Percentiles rank a stretch among this genome's conserved stretches.
Conservation (phyloP, 805 yeast species). For the Ogataea kodamae region DNA sequence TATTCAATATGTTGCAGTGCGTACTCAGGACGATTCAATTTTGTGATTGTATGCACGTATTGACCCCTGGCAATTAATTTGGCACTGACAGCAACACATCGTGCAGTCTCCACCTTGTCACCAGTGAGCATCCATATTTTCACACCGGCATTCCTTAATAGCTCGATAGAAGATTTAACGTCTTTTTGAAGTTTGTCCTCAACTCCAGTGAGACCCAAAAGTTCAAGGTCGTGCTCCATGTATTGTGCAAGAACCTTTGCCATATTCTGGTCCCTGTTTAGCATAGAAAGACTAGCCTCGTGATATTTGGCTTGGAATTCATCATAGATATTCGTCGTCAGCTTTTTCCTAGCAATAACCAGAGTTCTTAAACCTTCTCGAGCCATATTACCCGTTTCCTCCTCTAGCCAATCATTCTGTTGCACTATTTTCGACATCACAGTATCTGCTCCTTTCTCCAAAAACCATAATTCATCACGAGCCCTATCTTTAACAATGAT, state of each 20-base stretch:
- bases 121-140: conserved; percentile 99
- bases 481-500: conserved; percentile 64
- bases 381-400: conserved; percentile 96
- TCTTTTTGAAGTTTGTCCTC: conserved; percentile 92
- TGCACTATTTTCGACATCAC: conserved; percentile 85
- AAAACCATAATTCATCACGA: conserved; percentile 75
- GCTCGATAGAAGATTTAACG: conserved; percentile 88
- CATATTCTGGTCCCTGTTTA: conserved; percentile 73
- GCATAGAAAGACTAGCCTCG: conserved; percentile 75
- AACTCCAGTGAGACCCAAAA: conserved; percentile 93
- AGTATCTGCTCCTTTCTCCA: conserved; percentile 94
- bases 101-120: conserved; percentile 97
- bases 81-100: conserved; percentile 96
- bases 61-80: conserved; percentile 92
- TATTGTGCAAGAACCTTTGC: conserved; percentile 61
- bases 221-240: conserved; percentile 79
- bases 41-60: conserved; percentile 81
- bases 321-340: conserved; percentile 51
- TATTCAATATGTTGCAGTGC: conserved; percentile 78
- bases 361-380: conserved; percentile 95
- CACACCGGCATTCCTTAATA: conserved; percentile 91
- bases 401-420: conserved; percentile 93
- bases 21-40: conserved; percentile 53
- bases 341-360: conserved; percentile 83
- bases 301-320: conserved; percentile 62